Evolutionary conservation across 2,329 filamentous ascomycete species (phyloP).

Genomic region (Exophiala spinifera): DNA sequence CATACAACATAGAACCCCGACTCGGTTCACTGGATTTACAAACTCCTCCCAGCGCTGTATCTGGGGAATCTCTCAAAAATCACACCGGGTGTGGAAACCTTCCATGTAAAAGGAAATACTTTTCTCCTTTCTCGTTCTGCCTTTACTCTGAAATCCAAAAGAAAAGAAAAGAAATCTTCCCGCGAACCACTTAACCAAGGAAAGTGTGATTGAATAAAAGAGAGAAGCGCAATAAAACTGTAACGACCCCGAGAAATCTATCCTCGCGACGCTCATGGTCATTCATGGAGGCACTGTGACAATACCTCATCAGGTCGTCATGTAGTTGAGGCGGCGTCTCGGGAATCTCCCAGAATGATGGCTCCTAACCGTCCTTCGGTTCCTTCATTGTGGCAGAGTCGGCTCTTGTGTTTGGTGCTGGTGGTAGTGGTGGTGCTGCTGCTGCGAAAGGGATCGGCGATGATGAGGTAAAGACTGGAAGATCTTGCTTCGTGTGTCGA

Average conservation of each 20-base stretch:
- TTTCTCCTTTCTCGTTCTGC: too few relatives aligned
- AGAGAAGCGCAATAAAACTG: too few relatives aligned
- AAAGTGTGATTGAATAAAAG: too few relatives aligned
- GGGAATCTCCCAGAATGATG: slow-evolving; percentile 43
- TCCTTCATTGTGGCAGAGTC: slow-evolving; percentile 1
- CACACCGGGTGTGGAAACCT: not conserved
- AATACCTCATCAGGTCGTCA: not conserved
- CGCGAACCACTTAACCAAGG: too few relatives aligned
- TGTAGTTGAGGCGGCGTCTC: slow-evolving; percentile 37
- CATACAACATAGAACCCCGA: too few relatives aligned
- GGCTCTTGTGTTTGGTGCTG: not conserved
- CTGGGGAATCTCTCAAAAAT: not conserved
- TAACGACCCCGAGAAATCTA: too few relatives aligned
- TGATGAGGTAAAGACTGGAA: slow-evolving; percentile 50
- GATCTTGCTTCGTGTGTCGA: slow-evolving; percentile 38
- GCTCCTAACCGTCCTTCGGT: not conserved
- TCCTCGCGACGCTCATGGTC: too few relatives aligned
- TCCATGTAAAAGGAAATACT: too few relatives aligned
- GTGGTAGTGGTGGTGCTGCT: too few relatives aligned
- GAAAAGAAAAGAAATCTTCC: too few relatives aligned
- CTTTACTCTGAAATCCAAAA: too few relatives aligned
- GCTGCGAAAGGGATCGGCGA: slow-evolving; percentile 43
- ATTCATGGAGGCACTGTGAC: too few relatives aligned
- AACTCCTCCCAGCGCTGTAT: not conserved
- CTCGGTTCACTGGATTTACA: not conserved